phyloP scores from a whole-genome alignment of 345 rosid genomes.

The Kandelia obovata region DNA sequence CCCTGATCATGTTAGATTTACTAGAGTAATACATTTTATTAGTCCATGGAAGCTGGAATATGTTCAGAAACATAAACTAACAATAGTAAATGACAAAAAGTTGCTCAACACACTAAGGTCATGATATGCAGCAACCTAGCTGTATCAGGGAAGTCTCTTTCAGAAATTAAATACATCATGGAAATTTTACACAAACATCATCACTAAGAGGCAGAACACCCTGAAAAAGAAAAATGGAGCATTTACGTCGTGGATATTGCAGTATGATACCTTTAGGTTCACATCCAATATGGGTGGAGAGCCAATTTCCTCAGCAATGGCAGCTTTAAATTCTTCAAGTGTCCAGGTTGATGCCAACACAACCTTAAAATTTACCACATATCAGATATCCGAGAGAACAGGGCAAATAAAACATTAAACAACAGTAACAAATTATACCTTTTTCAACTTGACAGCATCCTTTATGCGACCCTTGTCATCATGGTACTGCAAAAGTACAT shows the following conservation, averaged over 20 bases:
- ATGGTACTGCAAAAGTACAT: conserved; percentile 55
- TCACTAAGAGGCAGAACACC: not conserved
- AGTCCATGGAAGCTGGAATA: too few species aligned
- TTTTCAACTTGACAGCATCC: conserved; percentile 65
- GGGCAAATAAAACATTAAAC: not conserved
- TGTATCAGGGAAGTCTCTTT: too few species aligned
- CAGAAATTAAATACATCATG: too few species aligned
- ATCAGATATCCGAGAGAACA: conserved; percentile 24
- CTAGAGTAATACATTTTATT: not conserved
- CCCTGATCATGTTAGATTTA: conserved; percentile 9
- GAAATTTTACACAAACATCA: too few species aligned
- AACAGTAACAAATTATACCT: conserved; percentile 36
- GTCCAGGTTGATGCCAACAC: conserved; percentile 57
- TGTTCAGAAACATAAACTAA: too few species aligned
- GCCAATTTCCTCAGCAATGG: conserved; percentile 49
- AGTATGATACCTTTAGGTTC: conserved; percentile 50
- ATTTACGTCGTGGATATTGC: too few species aligned
- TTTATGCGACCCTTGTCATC: conserved; percentile 74
- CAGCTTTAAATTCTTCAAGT: conserved; percentile 67
- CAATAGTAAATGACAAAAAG: too few species aligned
- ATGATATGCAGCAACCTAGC: too few species aligned
- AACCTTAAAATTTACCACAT: conserved; percentile 44
- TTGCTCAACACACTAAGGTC: too few species aligned
- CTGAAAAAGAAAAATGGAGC: not conserved
- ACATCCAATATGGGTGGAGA: conserved; percentile 53